These are phyloP conservation scores for Craterostigma plantagineum DNA, from an alignment of 257 asterid genomes.

Conservation along the genomic window DNA sequence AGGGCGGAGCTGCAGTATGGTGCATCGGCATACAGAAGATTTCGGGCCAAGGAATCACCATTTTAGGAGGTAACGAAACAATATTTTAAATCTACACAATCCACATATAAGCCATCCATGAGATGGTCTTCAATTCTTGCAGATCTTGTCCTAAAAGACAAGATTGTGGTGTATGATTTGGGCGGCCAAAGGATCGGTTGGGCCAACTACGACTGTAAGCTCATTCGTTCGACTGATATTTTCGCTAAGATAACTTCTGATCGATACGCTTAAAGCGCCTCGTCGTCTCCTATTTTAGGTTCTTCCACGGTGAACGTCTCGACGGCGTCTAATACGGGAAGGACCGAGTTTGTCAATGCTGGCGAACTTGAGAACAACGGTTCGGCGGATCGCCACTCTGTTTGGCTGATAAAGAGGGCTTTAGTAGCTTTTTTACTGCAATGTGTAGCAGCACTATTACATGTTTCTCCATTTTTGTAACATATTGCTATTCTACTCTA, in stretches of 20 bases:
- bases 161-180: slow-evolving; percentile 80
- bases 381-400: too few species aligned
- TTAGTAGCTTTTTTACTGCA: too few species aligned
- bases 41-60: slow-evolving; percentile 64
- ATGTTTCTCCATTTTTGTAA: too few species aligned
- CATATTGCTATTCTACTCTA: too few species aligned
- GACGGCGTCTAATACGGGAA: slow-evolving; percentile 37
- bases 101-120: neutral
- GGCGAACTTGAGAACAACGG: slow-evolving; percentile 42
- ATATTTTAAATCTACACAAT: neutral
- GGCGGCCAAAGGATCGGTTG: slow-evolving; percentile 74
- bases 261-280: neutral
- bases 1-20: slow-evolving; percentile 93
- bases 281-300: too few species aligned
- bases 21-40: slow-evolving; percentile 86
- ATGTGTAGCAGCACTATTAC: too few species aligned
- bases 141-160: slow-evolving; percentile 89
- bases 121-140: too few species aligned
- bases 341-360: slow-evolving; percentile 53
- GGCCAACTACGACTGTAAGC: slow-evolving; percentile 85
- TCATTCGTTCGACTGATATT: neutral
- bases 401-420: too few species aligned
- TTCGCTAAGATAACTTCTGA: neutral
- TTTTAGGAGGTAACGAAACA: slow-evolving; percentile 53
- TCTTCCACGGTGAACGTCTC: slow-evolving; percentile 60